Percentiles rank a stretch among this genome's conserved stretches.
Conservation (phyloP, 1,284 basidiomycete species). For the Cutaneotrichosporon sp. region DNA sequence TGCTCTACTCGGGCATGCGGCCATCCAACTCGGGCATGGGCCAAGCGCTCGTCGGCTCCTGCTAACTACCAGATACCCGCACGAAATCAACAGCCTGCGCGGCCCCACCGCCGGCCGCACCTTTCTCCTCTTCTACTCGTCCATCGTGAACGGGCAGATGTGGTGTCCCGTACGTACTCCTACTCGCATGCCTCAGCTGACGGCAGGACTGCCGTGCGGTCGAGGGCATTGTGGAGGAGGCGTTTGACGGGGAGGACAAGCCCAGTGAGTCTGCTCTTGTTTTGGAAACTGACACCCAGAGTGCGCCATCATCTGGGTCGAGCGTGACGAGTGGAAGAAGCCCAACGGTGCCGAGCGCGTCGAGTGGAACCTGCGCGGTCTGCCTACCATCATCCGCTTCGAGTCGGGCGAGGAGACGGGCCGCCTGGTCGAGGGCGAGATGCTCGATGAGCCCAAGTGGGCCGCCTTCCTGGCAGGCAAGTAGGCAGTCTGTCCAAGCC, state of each 20-base stretch:
- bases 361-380: conserved; percentile 63
- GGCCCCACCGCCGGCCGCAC: conserved; percentile 44
- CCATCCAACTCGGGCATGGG: too few species aligned
- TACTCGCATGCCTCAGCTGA: conserved; percentile 2
- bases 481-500: neutral
- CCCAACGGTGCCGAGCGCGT: conserved; percentile 65
- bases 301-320: conserved; percentile 72
- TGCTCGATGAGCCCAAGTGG: conserved; percentile 48
- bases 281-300: conserved; percentile 35
- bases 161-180: conserved; percentile 57
- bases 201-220: conserved; percentile 72
- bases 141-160: conserved; percentile 51
- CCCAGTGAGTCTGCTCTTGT: conserved; percentile 53
- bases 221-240: conserved; percentile 62
- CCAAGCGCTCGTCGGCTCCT: too few species aligned
- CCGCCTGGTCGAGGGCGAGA: conserved; percentile 64
- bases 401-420: conserved; percentile 62
- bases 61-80: conserved; percentile 49
- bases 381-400: conserved; percentile 75
- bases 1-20: too few species aligned
- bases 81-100: conserved; percentile 45
- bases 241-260: conserved; percentile 60
- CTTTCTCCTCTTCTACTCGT: conserved; percentile 54
- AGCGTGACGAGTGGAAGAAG: conserved; percentile 71
- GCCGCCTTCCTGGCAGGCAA: conserved; percentile 27